Percentiles rank a stretch among this genome's conserved stretches.
These are phyloP conservation scores for Spinellus fusiger DNA, from an alignment of 192 early-diverging fungal genomes.

Conservation along the genomic window DNA sequence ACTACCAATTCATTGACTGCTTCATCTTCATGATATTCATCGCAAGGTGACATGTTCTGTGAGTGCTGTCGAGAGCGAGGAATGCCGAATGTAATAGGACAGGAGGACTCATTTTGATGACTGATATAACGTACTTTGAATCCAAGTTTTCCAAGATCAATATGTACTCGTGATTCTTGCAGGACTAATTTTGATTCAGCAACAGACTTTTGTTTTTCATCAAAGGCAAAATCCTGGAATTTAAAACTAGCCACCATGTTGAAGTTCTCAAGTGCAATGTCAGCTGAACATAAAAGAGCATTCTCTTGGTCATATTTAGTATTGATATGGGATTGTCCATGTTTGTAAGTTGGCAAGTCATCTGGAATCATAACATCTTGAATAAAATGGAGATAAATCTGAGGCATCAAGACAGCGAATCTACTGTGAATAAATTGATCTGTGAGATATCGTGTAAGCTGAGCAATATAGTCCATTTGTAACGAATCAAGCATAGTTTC, in stretches of 20 bases:
- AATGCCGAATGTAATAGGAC: conserved; percentile 49
- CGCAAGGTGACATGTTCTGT: conserved; percentile 4
- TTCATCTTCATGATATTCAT: conserved; percentile 27
- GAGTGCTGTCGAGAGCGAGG: conserved; percentile 41
- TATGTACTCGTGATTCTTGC: conserved; percentile 45
- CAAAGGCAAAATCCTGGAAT: conserved; percentile 43
- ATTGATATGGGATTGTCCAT: conserved; percentile 42
- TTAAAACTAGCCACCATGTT: conserved; percentile 44
- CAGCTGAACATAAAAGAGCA: conserved; percentile 55
- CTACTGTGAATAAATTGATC: conserved; percentile 44
- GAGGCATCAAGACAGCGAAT: conserved; percentile 49
- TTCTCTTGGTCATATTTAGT: conserved; percentile 55
- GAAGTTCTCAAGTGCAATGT: conserved; percentile 51
- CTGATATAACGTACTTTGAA: conserved; percentile 53
- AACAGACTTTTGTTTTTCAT: conserved; percentile 37
- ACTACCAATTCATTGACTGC: conserved; percentile 41
- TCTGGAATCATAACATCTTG: conserved; percentile 68
- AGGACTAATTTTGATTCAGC: conserved; percentile 41
- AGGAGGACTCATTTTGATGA: background rate
- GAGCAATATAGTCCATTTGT: conserved; percentile 56
- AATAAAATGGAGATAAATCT: conserved; percentile 57
- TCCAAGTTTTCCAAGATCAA: conserved; percentile 48
- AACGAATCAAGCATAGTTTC: conserved; percentile 61
- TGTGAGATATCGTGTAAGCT: conserved; percentile 45
- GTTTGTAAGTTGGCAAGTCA: conserved; percentile 39